phyloP scores from a whole-genome alignment of 495 filamentous ascomycete genomes.

The Podospora tetraspora region DNA sequence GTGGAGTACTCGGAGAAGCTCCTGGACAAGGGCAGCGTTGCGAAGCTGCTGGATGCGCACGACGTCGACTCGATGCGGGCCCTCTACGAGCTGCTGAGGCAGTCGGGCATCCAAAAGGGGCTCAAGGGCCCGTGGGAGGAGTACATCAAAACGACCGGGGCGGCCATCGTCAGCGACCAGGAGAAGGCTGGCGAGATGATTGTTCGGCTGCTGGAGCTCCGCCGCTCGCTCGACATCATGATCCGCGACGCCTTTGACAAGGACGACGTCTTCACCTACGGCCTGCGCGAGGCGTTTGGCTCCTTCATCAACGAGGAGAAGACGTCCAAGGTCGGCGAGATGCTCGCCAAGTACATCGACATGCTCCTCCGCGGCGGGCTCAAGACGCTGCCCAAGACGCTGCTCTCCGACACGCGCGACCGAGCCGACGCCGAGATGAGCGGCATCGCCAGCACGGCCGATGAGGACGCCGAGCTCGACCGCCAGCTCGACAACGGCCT shows the following conservation, averaged over 20 bases:
- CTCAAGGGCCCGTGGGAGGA: conserved; percentile 67
- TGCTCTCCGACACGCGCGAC: conserved; percentile 48
- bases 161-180: conserved; percentile 72
- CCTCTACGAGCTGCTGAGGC: conserved; percentile 71
- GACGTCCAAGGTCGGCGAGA: conserved; percentile 90
- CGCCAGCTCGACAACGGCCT: conserved; percentile 85
- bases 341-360: conserved; percentile 98
- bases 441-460: conserved; percentile 52
- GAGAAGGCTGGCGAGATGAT: conserved; percentile 82
- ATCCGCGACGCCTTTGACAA: conserved; percentile 66
- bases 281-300: conserved; percentile 76
- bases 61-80: conserved; percentile 62
- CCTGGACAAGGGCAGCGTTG: conserved; percentile 56
- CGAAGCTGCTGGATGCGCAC: conserved; percentile 60
- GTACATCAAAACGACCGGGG: conserved; percentile 74
- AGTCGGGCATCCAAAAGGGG: conserved; percentile 55
- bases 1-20: conserved; percentile 55
- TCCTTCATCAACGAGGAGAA: conserved; percentile 84
- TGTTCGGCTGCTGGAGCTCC: conserved; percentile 71
- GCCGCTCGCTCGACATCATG: conserved; percentile 69
- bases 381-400: conserved; percentile 63
- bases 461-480: conserved; percentile 86
- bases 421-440: conserved; percentile 49
- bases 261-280: conserved; percentile 68
- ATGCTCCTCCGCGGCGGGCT: conserved; percentile 78